Evolutionary conservation across 805 yeast genomes (phyloP), one percentile per base, ranked within the genome.

Genomic region (Ogataea polymorpha): DNA sequence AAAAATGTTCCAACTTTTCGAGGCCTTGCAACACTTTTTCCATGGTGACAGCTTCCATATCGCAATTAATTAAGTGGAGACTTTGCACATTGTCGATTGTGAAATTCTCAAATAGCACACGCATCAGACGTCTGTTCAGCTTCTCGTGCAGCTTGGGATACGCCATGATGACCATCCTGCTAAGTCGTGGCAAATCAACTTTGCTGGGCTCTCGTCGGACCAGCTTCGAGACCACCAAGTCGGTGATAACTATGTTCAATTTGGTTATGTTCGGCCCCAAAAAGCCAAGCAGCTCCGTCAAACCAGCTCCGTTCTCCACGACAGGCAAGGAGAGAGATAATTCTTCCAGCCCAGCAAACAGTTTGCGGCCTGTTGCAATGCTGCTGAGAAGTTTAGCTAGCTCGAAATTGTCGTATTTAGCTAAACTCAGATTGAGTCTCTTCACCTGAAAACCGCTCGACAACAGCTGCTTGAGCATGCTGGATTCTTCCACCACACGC

Each of bases 401-500:
- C 4, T 37, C 40, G 6, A 18, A 3, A 15, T 46, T 48, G 33
- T 51, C 46, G 17, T 37, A 29, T 14, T 32, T 34, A 3, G 38
- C 36, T 12, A 50, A 25, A 4, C 25, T 26, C 13, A 51, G 24
- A 3, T 34, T 37, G 11, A 51, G 28, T 14, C 25, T 18, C 5
- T 38, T 24, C 2, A 45, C 28, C 3, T 23, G 13, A 15, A 52
- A 35, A 20, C 46, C 49, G 30, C 39, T 34, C 7, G 46, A 30
- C 7, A 50, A 16, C 24, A 52, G 34, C 14, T 39, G 48, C 17
- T 39, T 48, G 4, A 50, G 25, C 14, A 52, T 42, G 16, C 47
- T 45, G 15, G 48, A 33, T 37, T 52, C 56, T 16, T 48, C 53
- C n/a, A 34, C 23, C 12, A 44, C 35, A 12, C 46, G 23, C 26